phyloP scores from a whole-genome alignment of 139 green algal genomes.

The Chloropicon primus region DNA sequence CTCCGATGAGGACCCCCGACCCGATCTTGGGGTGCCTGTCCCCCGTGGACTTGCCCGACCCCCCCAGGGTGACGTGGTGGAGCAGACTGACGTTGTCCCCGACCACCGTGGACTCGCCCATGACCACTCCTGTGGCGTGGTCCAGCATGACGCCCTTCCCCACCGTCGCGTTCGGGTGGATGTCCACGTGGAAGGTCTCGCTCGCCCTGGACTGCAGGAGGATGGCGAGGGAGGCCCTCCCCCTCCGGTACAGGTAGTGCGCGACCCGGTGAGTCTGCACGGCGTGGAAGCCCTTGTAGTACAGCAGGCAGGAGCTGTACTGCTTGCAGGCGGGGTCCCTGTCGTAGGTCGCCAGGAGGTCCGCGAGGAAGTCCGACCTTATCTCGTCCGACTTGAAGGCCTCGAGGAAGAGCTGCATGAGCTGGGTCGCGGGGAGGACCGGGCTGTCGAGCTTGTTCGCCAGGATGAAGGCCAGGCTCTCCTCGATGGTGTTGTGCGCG shows the following conservation, averaged over 20 bases:
- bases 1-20: constrained; percentile 67
- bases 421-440: constrained; percentile 83
- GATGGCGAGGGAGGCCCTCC: constrained; percentile 62
- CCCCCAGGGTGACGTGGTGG: constrained; percentile 84
- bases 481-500: constrained; percentile 66
- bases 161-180: constrained; percentile 88
- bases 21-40: background rate
- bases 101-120: constrained; percentile 80
- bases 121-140: constrained; percentile 85
- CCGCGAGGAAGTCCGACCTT: constrained; percentile 20
- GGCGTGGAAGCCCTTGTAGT: constrained; percentile 93
- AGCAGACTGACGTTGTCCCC: constrained; percentile 81
- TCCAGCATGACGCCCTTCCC: constrained; percentile 88
- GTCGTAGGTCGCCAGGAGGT: constrained; percentile 60
- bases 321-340: constrained; percentile 81
- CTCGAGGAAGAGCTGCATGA: constrained; percentile 76
- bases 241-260: constrained; percentile 67
- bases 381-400: constrained; percentile 34
- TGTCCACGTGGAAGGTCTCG: constrained; percentile 80
- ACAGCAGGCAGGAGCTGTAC: constrained; percentile 66
- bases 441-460: constrained; percentile 80
- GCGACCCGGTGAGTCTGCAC: constrained; percentile 84
- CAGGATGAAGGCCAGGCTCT: constrained; percentile 77
- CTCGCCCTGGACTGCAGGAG: constrained; percentile 36
- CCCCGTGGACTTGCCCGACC: constrained; percentile 68